Conservation (phyloP, 805 yeast genomes). For the Sugiyamaella boreocaroliniensis region DNA sequence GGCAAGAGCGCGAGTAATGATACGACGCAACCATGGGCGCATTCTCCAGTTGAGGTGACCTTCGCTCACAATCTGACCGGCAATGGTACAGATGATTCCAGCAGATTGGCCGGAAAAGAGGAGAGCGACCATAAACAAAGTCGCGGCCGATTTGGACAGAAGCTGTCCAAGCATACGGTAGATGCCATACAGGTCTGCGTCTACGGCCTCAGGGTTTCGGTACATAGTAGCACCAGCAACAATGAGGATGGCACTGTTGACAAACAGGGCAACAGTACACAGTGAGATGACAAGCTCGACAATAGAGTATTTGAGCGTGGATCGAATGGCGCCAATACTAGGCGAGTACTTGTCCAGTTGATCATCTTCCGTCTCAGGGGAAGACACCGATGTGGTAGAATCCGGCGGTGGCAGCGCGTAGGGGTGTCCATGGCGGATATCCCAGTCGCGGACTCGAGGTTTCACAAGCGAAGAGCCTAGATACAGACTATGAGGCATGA, state of each 20-base stretch:
- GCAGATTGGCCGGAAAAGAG: slow-evolving; percentile 85
- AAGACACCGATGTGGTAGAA: background rate
- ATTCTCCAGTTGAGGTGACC: slow-evolving; percentile 81
- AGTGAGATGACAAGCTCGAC: slow-evolving; percentile 64
- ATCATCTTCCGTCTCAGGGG: slow-evolving; percentile 30
- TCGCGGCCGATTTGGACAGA: slow-evolving; percentile 73
- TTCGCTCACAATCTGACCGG: slow-evolving; percentile 88
- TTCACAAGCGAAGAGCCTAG: slow-evolving; percentile 87
- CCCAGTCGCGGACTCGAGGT: slow-evolving; percentile 74
- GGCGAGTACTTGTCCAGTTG: slow-evolving; percentile 55
- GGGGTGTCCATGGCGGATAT: slow-evolving; percentile 44
- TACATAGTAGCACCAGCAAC: slow-evolving; percentile 76
- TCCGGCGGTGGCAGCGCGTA: background rate
- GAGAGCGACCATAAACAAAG: slow-evolving; percentile 76
- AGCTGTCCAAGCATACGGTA: slow-evolving; percentile 53
- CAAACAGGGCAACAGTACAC: slow-evolving; percentile 75
- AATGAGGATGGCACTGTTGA: slow-evolving; percentile 74
- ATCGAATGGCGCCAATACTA: slow-evolving; percentile 60
- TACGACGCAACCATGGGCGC: slow-evolving; percentile 72
- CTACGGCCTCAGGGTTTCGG: slow-evolving; percentile 57
- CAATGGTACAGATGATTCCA: slow-evolving; percentile 87
- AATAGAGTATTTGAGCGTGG: slow-evolving; percentile 66
- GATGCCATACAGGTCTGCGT: slow-evolving; percentile 79
- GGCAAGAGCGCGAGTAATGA: slow-evolving; percentile 70
- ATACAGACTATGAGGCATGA: slow-evolving; percentile 89